These are phyloP conservation scores for Aspergillus hortae DNA, from an alignment of 2,329 filamentous ascomycete species.

Conservation along the genomic window DNA sequence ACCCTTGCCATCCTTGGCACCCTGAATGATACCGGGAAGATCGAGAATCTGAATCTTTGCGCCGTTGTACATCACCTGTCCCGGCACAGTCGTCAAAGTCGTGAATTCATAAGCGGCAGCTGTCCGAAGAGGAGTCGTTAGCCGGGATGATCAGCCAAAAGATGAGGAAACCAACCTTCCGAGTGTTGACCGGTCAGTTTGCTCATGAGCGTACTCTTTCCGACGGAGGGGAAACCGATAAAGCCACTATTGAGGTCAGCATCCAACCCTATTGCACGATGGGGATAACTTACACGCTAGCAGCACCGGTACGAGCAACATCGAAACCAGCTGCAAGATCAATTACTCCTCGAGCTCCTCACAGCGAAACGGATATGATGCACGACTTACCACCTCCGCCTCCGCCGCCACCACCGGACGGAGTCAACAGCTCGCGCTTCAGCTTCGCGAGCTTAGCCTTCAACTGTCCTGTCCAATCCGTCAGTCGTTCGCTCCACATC, in stretches of 20 bases:
- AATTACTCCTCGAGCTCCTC: neutral
- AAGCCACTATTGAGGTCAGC: conserved; percentile 58
- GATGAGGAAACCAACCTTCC: conserved; percentile 51
- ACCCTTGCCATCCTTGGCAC: conserved; percentile 96
- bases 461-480: conserved; percentile 60
- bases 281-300: conserved; percentile 63
- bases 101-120: conserved; percentile 98
- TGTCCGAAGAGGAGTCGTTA: conserved; percentile 23
- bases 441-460: conserved; percentile 98
- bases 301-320: conserved; percentile 94
- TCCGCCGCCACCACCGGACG: conserved; percentile 72
- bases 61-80: conserved; percentile 93
- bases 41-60: conserved; percentile 98
- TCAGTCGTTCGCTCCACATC: conserved; percentile 16
- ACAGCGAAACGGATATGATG: conserved; percentile 4
- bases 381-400: conserved; percentile 53
- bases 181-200: conserved; percentile 93
- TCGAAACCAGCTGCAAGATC: conserved; percentile 71
- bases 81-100: conserved; percentile 93
- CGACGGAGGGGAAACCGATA: conserved; percentile 96
- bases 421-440: conserved; percentile 91
- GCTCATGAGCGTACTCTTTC: conserved; percentile 97
- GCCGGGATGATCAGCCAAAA: neutral
- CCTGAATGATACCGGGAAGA: conserved; percentile 96
- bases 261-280: neutral